Base-by-base conservation (phyloP, 805 yeast species). In the Ogataea parapolymorpha region DNA sequence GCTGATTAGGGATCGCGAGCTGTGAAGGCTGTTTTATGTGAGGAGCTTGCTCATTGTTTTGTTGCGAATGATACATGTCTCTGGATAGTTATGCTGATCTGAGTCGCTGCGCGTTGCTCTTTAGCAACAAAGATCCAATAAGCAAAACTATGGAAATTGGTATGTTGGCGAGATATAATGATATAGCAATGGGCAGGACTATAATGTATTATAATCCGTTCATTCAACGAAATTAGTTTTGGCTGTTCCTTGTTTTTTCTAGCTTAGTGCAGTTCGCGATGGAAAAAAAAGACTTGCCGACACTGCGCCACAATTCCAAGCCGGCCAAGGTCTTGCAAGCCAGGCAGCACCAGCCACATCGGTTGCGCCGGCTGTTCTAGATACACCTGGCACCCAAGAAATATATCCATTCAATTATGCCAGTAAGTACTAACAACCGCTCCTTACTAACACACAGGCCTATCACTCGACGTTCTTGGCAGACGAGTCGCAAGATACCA, bases 381-480 rank as follows among this genome's bases (percentile, higher is more conserved):
- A 33, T 24, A 33, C 37, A 33, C 37, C 37, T 33, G n/a, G 37
- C 37, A 33, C 37, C 37, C 12, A 13, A 20, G 16, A 10, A n/a
- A 24, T 37, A 10, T 13, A 18, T 16, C 11, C 14, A 10, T 25
- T n/a, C 23, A 36, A 26, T 13, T 30, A 46, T 46, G 50, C 50
- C 50, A 30, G 50, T 46, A 42, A 43, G 50, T 46, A 35, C 13
- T 12, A 18, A n/a, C 10, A 12, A 6, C 14, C 13, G 26, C 14
- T 3, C 14, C 27, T n/a, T 2, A 1, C 20, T 34, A 23, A 34
- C 35, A 42, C 39, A 31, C 42, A 74, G 71, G 93, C 91, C 8
- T 85, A 82, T 55, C 93, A 85, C 57, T 85, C 93, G 14, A 84
- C 93, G 1, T 85, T 85, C 56, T 70, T 82, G 25, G 76, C 75